phyloP scores from a whole-genome alignment of 2,329 filamentous ascomycete species.

The Hymenoscyphus infarciens region DNA sequence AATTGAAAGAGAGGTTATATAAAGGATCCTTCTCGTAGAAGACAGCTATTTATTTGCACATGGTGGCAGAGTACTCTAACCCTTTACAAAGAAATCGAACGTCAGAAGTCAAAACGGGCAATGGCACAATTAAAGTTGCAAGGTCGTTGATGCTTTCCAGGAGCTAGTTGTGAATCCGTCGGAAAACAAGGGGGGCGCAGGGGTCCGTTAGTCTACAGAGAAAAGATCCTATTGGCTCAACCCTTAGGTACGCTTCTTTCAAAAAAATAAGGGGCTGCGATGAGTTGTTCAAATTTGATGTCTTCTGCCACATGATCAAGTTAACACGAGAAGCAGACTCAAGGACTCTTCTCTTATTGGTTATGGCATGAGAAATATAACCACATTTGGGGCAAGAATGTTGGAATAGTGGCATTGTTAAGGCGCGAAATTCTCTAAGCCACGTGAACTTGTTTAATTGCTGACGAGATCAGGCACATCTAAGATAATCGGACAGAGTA shows the following conservation, averaged over 20 bases:
- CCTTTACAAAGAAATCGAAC: neutral
- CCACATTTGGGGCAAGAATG: neutral
- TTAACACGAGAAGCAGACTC: neutral
- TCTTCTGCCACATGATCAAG: neutral
- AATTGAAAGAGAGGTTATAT: neutral
- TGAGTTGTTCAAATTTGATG: neutral
- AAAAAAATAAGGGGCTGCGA: neutral
- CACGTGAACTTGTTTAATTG: neutral
- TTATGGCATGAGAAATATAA: neutral
- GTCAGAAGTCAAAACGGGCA: neutral
- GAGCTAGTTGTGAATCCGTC: neutral
- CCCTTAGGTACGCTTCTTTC: neutral
- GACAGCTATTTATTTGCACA: neutral
- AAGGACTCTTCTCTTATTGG: neutral
- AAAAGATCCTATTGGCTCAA: neutral
- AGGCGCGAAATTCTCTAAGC: neutral
- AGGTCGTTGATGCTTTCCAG: conserved; percentile 1
- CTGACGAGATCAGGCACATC: too few species aligned
- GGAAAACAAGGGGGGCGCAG: neutral
- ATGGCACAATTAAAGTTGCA: conserved; percentile 1
- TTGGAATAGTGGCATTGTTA: neutral
- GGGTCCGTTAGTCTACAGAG: neutral
- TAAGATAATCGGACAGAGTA: too few species aligned
- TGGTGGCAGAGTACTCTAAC: neutral
- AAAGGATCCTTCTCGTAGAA: neutral